Evolutionary conservation across 225 moss, liverwort and hornwort genomes (phyloP), one percentile per base, ranked within the genome.

Genomic region (Physcomitrium patens): DNA sequence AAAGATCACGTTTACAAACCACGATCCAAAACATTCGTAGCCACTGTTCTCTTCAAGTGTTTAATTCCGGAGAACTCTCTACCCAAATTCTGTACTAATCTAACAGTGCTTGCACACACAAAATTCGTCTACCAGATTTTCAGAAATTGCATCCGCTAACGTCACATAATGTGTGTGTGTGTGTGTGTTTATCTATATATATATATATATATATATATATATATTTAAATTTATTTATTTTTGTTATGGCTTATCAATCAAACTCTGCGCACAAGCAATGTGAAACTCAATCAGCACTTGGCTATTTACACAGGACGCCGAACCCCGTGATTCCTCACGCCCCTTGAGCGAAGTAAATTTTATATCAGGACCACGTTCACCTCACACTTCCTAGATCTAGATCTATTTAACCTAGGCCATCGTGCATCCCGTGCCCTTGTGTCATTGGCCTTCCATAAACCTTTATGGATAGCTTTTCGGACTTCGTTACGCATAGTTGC

Each of bases 391-490:
- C 41, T 46, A 13, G 50, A 43, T 12, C 59, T 8, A 20, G 66
- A 18, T 41, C 60, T 19, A 13, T 37, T 8, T 61, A 74, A 55
- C n/a, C 63, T 52, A 45, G 37, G 24, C 15, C 19, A 3, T 12
- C 37, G 20, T 15, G 31, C 53, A 52, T 37, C 9, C 55, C 62
- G 31, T 42, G 9, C 37, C 15, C 1, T 24, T 73, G 1, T 22
- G 16, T 57, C 65, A 65, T 50, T 74, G 82, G 82, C 51, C 68
- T 46, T 8, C 57, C 9, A 1, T 0, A 15, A 28, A 13, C 24
- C 49, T 23, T 64, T 65, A 28, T 10, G 74, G 78, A 78, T 74
- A 60, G 46, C 70, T 65, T 65, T 57, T 31, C 77, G 59, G 17
- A 43, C 59, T 15, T 24, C 16, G 3, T 26, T 28, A 26, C 9